Evolutionary conservation across 2,329 filamentous ascomycete species (phyloP).

Genomic region (Colletotrichum sublineola): DNA sequence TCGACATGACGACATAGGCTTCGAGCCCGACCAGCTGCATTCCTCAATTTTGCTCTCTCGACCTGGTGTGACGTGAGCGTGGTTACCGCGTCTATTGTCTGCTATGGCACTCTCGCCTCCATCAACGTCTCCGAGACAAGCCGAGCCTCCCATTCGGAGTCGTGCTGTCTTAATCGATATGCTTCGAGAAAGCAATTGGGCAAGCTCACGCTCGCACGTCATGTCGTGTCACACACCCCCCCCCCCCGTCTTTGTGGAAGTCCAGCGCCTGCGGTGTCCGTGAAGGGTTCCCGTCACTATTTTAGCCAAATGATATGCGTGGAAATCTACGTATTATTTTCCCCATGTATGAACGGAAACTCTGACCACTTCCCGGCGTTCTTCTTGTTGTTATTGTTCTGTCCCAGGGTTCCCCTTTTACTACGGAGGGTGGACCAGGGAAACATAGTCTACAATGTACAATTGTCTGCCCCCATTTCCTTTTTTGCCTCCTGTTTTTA

Average conservation of each 20-base stretch:
- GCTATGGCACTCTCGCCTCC: background rate
- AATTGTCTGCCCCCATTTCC: background rate
- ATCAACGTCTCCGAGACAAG: background rate
- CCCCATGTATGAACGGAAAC: background rate
- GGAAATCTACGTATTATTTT: background rate
- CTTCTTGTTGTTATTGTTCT: background rate
- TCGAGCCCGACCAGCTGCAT: background rate
- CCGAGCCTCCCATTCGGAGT: background rate
- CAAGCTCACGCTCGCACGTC: background rate
- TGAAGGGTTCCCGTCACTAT: background rate
- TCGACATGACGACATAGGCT: background rate
- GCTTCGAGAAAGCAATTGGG: too few relatives aligned
- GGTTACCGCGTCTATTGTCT: background rate
- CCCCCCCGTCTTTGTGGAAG: too few relatives aligned
- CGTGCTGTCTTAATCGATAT: background rate
- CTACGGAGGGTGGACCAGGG: background rate
- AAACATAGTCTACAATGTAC: background rate
- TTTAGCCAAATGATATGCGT: background rate
- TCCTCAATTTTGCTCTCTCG: background rate
- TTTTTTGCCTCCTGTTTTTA: background rate
- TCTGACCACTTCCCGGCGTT: background rate
- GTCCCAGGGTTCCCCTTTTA: background rate
- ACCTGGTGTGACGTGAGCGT: background rate
- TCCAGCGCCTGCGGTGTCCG: too few relatives aligned
- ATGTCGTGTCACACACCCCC: background rate